Base-by-base conservation (phyloP, 768 basidiomycete species). In the Mycena capillaripes region DNA sequence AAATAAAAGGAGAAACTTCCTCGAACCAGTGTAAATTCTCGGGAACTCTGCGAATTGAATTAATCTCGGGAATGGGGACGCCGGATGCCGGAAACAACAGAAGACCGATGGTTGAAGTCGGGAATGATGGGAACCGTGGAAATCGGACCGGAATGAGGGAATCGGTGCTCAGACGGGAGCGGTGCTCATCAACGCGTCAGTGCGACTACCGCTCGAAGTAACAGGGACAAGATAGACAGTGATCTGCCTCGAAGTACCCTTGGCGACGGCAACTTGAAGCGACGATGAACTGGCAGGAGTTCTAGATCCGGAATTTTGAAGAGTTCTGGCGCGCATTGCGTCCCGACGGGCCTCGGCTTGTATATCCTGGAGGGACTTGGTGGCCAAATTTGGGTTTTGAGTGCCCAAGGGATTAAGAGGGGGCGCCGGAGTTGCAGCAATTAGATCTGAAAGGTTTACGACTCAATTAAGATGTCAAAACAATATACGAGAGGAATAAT, bases 311-410 rank as follows among this genome's bases (percentile, higher is more conserved):
- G 42, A n/a, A 30, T 66, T 66, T 23, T 30, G 56, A 46, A 66
- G 65, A 10, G 65, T 66, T 58, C 65, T 56, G n/a, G 65, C 65
- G 6, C 8, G n/a, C 65, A 66, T 66, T 44, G 65, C 65, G 46
- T 44, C 25, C 16, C 30, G 65, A 32, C 65, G 29, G 25, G 40
- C 42, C 11, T 66, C 21, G 14, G 65, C 40, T 34, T 66, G 65
- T 1, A 66, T 3, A 2, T 57, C 29, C n/a, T 66, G 55, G 19
- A 66, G 1, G 11, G 19, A 44, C 65, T 66, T 57, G 42, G 32
- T 53, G 2, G 4, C 16, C 30, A 8, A 36, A 29, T 48, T 48
- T 3, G 10, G 55, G 55, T 32, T 29, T 36, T 66, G 27, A 19
- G 53, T 25, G 21, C 29, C 40, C 6, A 32, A 46, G 21, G 42